Percentiles rank a stretch among this genome's conserved stretches.
These are phyloP conservation scores for Clonostachys chloroleuca DNA, from an alignment of 2,329 filamentous ascomycete genomes.

Conservation along the genomic window DNA sequence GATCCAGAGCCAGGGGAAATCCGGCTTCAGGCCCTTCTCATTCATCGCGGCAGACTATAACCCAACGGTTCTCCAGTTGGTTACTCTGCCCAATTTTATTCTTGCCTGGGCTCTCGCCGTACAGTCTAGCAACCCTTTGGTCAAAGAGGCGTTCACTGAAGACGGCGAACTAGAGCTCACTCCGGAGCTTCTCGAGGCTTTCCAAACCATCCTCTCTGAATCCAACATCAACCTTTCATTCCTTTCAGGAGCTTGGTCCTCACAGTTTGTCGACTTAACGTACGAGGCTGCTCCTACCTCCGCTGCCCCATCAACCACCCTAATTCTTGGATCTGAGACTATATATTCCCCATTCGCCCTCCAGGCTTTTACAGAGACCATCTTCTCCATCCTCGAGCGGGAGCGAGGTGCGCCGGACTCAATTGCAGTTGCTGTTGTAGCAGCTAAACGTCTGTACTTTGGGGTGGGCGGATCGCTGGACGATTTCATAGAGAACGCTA, in stretches of 20 bases:
- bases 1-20: constrained; percentile 9
- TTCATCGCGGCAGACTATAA: constrained; percentile 79
- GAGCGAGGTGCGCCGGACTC: constrained; percentile 18
- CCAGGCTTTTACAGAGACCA: constrained; percentile 61
- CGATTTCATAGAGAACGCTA: constrained; percentile 58
- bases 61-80: constrained; percentile 68
- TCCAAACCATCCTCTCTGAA: constrained; percentile 46
- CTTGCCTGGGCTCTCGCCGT: constrained; percentile 58
- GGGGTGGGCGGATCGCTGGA: constrained; percentile 79
- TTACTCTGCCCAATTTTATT: constrained; percentile 75
- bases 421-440: constrained; percentile 54
- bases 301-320: constrained; percentile 18
- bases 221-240: constrained; percentile 56
- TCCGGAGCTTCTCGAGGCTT: constrained; percentile 51
- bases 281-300: constrained; percentile 18
- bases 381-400: constrained; percentile 52
- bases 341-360: constrained; percentile 77
- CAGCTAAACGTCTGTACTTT: constrained; percentile 78
- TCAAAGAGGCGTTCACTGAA: constrained; percentile 41
- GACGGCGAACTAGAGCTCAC: constrained; percentile 60
- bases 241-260: constrained; percentile 72
- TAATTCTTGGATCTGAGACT: constrained; percentile 73
- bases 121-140: constrained; percentile 25
- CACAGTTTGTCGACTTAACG: constrained; percentile 57
- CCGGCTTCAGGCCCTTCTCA: constrained; percentile 30